Percentiles rank a stretch among this genome's conserved stretches.
phyloP scores from a whole-genome alignment of 352 stramenopile genomes.

The Globisporangium viniferum region DNA sequence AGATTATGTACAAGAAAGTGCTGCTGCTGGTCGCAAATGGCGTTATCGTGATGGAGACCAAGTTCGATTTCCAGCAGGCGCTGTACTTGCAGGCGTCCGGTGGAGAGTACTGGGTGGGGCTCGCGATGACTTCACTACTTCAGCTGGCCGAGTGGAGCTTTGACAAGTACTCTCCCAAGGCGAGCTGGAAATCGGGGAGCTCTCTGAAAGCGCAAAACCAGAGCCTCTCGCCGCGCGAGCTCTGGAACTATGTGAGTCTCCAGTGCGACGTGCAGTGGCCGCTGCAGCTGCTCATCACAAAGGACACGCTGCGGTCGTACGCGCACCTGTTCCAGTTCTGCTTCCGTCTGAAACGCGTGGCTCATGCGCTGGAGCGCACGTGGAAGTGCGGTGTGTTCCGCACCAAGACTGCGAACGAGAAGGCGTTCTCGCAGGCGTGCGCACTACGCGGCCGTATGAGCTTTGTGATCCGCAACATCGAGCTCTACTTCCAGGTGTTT shows the following conservation, averaged over 20 bases:
- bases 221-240: conserved; percentile 38
- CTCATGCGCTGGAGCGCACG: conserved; percentile 56
- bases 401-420: conserved; percentile 19
- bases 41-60: conserved; percentile 39
- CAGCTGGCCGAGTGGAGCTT: conserved; percentile 44
- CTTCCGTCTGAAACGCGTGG: conserved; percentile 72
- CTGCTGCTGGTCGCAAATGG: conserved; percentile 42
- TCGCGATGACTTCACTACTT: conserved; percentile 39
- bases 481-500: conserved; percentile 77
- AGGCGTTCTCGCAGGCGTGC: conserved; percentile 17
- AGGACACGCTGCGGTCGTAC: conserved; percentile 54
- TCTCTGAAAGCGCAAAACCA: conserved; percentile 36
- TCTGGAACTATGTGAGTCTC: conserved; percentile 58
- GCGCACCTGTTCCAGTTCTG: conserved; percentile 76
- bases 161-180: conserved; percentile 50
- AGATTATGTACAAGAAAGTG: conserved; percentile 55
- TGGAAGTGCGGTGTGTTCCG: conserved; percentile 55
- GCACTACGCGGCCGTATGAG: conserved; percentile 64
- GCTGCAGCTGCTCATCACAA: conserved; percentile 62
- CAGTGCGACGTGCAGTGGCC: conserved; percentile 57
- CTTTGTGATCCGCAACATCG: conserved; percentile 69
- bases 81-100: conserved; percentile 33
- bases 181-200: conserved; percentile 20
- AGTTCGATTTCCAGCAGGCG: conserved; percentile 45
- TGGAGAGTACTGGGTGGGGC: conserved; percentile 52